Conservation (phyloP, 805 yeast species). For the Saccharomycopsis capsularis region DNA sequence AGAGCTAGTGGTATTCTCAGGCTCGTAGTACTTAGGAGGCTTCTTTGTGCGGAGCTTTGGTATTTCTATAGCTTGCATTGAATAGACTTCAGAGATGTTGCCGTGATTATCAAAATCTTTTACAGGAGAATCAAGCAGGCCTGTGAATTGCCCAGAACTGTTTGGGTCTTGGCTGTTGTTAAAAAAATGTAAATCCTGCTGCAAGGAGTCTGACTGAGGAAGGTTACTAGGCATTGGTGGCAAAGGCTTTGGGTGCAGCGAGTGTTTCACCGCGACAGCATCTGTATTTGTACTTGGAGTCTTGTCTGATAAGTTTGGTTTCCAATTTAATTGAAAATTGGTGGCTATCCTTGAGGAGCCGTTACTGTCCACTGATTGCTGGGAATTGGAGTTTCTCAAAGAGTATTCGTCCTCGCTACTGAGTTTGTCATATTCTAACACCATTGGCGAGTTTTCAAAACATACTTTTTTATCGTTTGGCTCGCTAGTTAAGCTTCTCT, state of each 20-base stretch:
- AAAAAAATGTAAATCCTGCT: constrained; percentile 11
- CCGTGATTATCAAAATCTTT: constrained; percentile 5
- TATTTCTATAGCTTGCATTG: constrained; percentile 1
- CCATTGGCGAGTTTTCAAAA: constrained; percentile 16
- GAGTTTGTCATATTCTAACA: constrained; percentile 19
- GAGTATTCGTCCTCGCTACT: constrained; percentile 18
- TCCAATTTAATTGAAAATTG: constrained; percentile 16
- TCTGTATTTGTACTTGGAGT: background rate
- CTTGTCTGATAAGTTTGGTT: constrained; percentile 5
- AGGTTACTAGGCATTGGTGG: constrained; percentile 20
- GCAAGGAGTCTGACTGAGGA: constrained; percentile 18
- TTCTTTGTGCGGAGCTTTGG: constrained; percentile 5
- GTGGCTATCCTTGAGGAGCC: background rate
- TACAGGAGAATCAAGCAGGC: background rate
- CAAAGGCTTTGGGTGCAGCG: constrained; percentile 17
- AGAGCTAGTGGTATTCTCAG: background rate
- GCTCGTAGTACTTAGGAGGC: background rate
- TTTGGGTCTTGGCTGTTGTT: background rate
- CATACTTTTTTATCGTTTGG: constrained; percentile 17
- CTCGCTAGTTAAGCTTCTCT: background rate
- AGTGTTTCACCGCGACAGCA: constrained; percentile 5
- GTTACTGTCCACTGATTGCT: constrained; percentile 3
- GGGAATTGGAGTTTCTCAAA: constrained; percentile 4
- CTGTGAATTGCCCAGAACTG: background rate
- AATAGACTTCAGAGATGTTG: constrained; percentile 7